phyloP scores from a whole-genome alignment of 805 yeast genomes.

The Kodamaea neixiangensis region DNA sequence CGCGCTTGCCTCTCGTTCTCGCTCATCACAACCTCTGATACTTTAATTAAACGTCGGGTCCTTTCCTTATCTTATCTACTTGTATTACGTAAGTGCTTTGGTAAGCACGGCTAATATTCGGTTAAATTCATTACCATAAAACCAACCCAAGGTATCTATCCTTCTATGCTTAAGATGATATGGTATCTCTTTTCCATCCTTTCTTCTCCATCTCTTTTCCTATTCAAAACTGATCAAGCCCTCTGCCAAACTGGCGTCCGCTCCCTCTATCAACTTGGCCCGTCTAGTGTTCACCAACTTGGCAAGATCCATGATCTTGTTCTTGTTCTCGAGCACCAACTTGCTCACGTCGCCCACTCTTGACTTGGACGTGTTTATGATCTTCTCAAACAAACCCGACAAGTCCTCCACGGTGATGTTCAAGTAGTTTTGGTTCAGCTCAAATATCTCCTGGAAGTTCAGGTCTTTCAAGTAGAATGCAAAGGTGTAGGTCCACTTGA shows the following conservation, averaged over 20 bases:
- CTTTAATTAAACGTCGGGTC: not conserved
- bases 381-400: conserved; percentile 57
- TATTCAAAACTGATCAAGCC: conserved; percentile 24
- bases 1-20: conserved; percentile 9
- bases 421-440: conserved; percentile 66
- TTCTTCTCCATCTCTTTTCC: conserved; percentile 1
- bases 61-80: not conserved
- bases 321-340: conserved; percentile 38
- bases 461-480: conserved; percentile 63
- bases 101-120: too few relatives aligned
- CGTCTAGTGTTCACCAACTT: conserved; percentile 45
- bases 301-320: conserved; percentile 43
- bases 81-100: too few relatives aligned
- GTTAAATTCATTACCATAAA: too few relatives aligned
- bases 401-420: conserved; percentile 69
- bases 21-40: not conserved
- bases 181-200: not conserved
- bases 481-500: conserved; percentile 91
- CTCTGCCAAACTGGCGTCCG: conserved; percentile 42
- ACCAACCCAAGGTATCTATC: too few relatives aligned
- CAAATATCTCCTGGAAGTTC: conserved; percentile 62
- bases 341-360: conserved; percentile 22
- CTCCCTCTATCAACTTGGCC: conserved; percentile 44
- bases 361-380: conserved; percentile 29
- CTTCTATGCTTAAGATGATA: too few relatives aligned